Evolutionary conservation across 176 grass and related monocot species (phyloP).

Genomic region (Carex scoparia): DNA sequence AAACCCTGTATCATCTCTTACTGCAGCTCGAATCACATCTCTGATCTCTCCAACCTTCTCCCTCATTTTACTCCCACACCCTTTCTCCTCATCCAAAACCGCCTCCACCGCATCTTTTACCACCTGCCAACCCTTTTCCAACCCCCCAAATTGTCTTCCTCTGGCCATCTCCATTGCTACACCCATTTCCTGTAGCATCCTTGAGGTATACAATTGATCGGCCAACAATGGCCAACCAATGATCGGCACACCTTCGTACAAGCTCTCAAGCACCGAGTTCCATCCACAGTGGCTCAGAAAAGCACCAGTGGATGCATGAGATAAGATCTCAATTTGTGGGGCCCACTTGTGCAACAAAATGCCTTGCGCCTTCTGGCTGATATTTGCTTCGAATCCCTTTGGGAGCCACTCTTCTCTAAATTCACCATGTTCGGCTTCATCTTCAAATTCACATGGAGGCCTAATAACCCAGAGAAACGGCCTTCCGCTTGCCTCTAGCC

Average conservation of each 20-base stretch:
- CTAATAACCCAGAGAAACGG: constrained; percentile 41
- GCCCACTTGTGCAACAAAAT: constrained; percentile 37
- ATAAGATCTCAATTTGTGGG: constrained; percentile 29
- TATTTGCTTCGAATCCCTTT: constrained; percentile 26
- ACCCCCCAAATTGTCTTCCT: background rate
- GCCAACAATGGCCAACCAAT: constrained; percentile 10
- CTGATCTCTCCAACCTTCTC: constrained; percentile 1
- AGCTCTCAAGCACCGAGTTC: constrained; percentile 34
- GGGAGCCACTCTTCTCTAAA: constrained; percentile 37
- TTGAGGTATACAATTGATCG: constrained; percentile 5
- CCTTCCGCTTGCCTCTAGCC: constrained; percentile 32
- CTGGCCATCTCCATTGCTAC: background rate
- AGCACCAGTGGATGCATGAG: constrained; percentile 40
- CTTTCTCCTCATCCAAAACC: background rate
- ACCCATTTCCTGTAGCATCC: background rate
- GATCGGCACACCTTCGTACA: background rate
- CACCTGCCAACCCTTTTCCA: constrained; percentile 2
- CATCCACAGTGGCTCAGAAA: constrained; percentile 44
- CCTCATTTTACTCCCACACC: constrained; percentile 8
- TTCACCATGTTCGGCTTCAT: background rate
- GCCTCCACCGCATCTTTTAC: constrained; percentile 8
- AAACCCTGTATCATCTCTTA: constrained; percentile 4
- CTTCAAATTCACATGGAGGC: constrained; percentile 26
- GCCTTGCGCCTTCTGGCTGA: background rate
- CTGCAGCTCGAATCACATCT: background rate